Evolutionary conservation across 345 rosid genomes (phyloP).

Genomic region (Populus pruinosa): DNA sequence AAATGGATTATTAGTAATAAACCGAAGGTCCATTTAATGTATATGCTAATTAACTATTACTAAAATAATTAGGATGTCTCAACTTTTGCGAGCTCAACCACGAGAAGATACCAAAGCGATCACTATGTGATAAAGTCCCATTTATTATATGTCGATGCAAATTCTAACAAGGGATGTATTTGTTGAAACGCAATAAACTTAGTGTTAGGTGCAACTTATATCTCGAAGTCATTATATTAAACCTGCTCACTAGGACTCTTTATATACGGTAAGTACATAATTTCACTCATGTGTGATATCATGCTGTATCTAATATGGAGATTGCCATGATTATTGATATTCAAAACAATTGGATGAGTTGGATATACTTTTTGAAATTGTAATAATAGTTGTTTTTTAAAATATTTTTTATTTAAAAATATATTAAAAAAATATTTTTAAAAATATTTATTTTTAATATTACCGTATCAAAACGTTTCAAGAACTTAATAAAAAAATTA

Average conservation of each 20-base stretch:
- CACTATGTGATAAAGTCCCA: neutral
- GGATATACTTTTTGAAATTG: too few species aligned
- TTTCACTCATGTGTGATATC: constrained; percentile 14
- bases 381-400: too few species aligned
- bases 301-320: constrained; percentile 19
- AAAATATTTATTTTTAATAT: too few species aligned
- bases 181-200: neutral
- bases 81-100: neutral
- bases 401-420: too few species aligned
- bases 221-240: neutral
- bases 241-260: neutral
- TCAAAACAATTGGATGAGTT: constrained; percentile 21
- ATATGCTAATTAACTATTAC: neutral
- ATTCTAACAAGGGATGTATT: neutral
- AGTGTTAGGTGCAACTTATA: constrained; percentile 6
- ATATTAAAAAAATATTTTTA: neutral
- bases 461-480: fast-evolving
- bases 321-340: constrained; percentile 22
- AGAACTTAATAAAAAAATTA: too few species aligned
- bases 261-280: constrained; percentile 25
- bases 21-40: neutral
- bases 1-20: neutral
- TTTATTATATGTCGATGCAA: neutral
- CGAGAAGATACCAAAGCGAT: neutral
- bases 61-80: neutral